A percentile compares a stretch with the other conserved stretches of the same genome.
phyloP scores from a whole-genome alignment of 148 eudicot species.

The Salicornia ramosissima region DNA sequence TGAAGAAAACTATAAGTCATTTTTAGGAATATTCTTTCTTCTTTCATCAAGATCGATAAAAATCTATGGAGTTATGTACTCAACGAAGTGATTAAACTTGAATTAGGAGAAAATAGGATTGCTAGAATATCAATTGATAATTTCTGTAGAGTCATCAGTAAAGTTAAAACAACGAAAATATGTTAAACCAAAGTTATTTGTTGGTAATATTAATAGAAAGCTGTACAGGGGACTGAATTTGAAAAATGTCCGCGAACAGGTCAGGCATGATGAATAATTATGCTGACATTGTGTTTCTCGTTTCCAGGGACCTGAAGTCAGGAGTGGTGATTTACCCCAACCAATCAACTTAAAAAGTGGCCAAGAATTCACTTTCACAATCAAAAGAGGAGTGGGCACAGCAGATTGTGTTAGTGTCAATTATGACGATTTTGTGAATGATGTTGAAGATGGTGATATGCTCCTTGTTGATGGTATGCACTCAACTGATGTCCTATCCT shows the following conservation, averaged over 20 bases:
- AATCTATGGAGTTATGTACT: too few relatives aligned
- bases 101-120: background rate
- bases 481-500: background rate
- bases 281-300: constrained; percentile 5
- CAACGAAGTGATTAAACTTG: background rate
- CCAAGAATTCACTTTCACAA: constrained; percentile 91
- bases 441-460: constrained; percentile 94
- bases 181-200: too few relatives aligned
- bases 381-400: constrained; percentile 88
- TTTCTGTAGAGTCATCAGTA: too few relatives aligned
- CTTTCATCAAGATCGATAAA: too few relatives aligned
- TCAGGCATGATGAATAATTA: background rate
- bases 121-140: background rate
- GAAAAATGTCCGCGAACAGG: background rate
- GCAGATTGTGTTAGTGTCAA: constrained; percentile 88
- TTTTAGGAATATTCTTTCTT: too few relatives aligned
- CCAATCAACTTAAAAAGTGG: constrained; percentile 73
- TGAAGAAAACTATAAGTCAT: too few relatives aligned
- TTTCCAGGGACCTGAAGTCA: constrained; percentile 93
- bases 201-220: background rate
- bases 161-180: too few relatives aligned
- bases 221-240: background rate
- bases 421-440: constrained; percentile 97
- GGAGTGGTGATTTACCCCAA: constrained; percentile 99
- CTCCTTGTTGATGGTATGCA: constrained; percentile 93